Conservation (phyloP, 2,329 filamentous ascomycete species). For the Fusarium sp. region DNA sequence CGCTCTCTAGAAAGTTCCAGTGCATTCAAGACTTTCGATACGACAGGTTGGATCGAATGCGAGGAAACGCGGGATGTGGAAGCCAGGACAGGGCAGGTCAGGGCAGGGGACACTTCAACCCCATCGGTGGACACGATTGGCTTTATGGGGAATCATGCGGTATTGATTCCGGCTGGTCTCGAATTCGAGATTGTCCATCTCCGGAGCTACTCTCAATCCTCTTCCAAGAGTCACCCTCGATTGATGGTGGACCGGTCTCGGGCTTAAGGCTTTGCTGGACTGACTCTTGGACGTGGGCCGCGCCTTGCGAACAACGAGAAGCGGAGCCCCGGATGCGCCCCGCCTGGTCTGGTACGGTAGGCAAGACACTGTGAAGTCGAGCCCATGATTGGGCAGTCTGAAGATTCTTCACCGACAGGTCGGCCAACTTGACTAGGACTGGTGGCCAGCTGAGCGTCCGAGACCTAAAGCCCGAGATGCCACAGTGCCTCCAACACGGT, state of each 20-base stretch:
- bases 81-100: not conserved
- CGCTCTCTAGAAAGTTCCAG: slow-evolving; percentile 42
- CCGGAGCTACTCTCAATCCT: not conserved
- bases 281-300: slow-evolving; percentile 16
- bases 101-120: not conserved
- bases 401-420: slow-evolving; percentile 8
- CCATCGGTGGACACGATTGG: not conserved
- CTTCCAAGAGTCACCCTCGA: not conserved
- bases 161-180: not conserved
- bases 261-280: slow-evolving; percentile 21
- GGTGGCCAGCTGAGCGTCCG: not conserved
- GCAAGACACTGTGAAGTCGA: slow-evolving; percentile 28
- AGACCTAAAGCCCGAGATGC: not conserved
- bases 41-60: not conserved
- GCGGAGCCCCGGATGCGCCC: slow-evolving; percentile 39
- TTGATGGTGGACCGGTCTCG: slow-evolving; percentile 41
- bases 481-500: slow-evolving; percentile 38
- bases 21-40: slow-evolving; percentile 21
- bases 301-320: slow-evolving; percentile 48
- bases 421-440: not conserved
- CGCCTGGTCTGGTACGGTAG: slow-evolving; percentile 13
- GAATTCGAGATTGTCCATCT: slow-evolving; percentile 1
- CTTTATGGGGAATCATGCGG: not conserved
- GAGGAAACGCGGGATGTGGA: not conserved
- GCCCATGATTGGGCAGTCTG: slow-evolving; percentile 18